Conservation (phyloP, 805 yeast genomes). For the Kodamaea kakaduensis region DNA sequence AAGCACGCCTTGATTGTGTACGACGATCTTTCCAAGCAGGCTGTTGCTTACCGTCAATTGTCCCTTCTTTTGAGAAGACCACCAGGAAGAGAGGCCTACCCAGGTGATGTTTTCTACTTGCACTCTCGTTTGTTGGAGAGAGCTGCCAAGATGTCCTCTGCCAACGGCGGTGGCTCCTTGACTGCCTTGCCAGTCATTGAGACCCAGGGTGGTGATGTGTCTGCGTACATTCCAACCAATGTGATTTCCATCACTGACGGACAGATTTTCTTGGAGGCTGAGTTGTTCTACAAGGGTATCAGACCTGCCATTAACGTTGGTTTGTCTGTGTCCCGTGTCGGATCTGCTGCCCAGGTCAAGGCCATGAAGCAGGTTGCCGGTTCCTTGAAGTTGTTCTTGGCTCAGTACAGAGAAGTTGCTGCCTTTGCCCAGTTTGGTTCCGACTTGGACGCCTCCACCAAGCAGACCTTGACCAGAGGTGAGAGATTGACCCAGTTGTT, state of each 20-base stretch:
- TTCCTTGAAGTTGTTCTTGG: constrained; percentile 99
- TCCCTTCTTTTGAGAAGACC: constrained; percentile 96
- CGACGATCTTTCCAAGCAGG: constrained; percentile 99
- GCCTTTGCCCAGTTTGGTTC: constrained; percentile 99
- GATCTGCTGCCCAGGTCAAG: constrained; percentile 99
- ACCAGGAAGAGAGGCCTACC: constrained; percentile 96
- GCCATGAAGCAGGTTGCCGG: constrained; percentile 99
- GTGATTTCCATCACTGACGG: constrained; percentile 97
- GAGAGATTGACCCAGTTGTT: constrained; percentile 99
- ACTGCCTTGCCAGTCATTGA: constrained; percentile 95
- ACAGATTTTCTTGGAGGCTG: constrained; percentile 98
- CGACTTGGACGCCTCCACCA: constrained; percentile 99
- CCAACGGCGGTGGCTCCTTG: constrained; percentile 88
- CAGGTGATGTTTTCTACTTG: constrained; percentile 95
- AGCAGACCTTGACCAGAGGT: constrained; percentile 99
- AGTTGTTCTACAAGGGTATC: constrained; percentile 99
- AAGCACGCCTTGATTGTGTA: constrained; percentile 94
- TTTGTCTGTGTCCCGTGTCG: constrained; percentile 99
- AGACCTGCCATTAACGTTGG: constrained; percentile 99
- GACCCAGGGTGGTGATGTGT: constrained; percentile 99
- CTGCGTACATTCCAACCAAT: constrained; percentile 96
- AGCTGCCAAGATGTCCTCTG: constrained; percentile 94
- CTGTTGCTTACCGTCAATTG: constrained; percentile 99
- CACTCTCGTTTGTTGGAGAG: constrained; percentile 94
- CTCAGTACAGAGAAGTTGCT: constrained; percentile 99